These are phyloP conservation scores for Elsinoe batatas DNA, from an alignment of 2,329 filamentous ascomycete genomes.

Conservation along the genomic window DNA sequence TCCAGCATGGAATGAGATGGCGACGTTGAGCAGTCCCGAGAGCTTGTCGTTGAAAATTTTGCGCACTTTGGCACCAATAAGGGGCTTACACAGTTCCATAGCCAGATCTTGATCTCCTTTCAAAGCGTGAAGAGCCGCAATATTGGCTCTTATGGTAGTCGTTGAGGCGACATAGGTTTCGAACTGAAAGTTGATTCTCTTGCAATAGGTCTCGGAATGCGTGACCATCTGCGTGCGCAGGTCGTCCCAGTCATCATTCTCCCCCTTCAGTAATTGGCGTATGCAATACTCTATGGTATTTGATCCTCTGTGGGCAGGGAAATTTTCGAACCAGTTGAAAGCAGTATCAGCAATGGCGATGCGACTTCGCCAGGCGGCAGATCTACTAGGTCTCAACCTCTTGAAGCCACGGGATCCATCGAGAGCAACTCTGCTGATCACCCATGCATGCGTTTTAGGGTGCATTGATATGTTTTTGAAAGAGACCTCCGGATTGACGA, in stretches of 20 bases:
- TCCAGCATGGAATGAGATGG: background rate
- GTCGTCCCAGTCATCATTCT: background rate
- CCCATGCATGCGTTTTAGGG: background rate
- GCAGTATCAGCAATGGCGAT: background rate
- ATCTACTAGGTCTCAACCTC: background rate
- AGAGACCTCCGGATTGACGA: background rate
- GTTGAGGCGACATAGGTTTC: background rate
- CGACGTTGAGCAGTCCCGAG: background rate
- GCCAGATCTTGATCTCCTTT: background rate
- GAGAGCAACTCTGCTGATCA: background rate
- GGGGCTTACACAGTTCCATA: background rate
- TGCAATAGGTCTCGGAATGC: background rate
- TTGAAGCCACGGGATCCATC: slow-evolving; percentile 1
- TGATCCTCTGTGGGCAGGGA: background rate
- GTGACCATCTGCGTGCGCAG: background rate
- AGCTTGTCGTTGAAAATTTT: background rate
- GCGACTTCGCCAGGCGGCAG: background rate
- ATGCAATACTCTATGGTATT: background rate
- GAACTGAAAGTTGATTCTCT: background rate
- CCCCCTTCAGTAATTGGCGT: background rate
- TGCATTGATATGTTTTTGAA: background rate
- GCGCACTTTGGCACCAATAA: background rate
- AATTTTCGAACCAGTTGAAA: background rate
- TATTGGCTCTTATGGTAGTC: background rate
- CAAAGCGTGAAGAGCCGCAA: background rate